Conservation (phyloP, 148 eudicot species). For the Mesembryanthemum crystallinum region DNA sequence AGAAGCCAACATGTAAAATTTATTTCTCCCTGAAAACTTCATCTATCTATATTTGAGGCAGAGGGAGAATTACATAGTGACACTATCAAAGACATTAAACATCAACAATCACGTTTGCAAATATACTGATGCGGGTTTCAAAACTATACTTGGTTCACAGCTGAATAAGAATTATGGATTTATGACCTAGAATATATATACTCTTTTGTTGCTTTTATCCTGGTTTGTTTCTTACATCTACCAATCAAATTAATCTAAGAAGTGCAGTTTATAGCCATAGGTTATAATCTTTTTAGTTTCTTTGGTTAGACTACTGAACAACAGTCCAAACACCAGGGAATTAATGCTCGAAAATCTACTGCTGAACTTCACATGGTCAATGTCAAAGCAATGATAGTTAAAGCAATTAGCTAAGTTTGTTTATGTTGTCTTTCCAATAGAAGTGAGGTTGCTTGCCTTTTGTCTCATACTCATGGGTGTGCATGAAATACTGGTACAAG, state of each 20-base stretch:
- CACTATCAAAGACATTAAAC: neutral
- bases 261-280: neutral
- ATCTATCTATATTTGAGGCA: no score
- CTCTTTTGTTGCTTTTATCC: neutral
- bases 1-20: no score
- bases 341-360: neutral
- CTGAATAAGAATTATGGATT: neutral
- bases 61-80: neutral
- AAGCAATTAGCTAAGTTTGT: neutral
- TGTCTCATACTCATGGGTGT: neutral
- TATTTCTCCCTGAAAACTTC: no score
- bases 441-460: neutral
- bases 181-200: neutral
- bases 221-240: neutral
- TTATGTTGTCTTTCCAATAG: neutral
- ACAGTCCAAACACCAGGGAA: neutral
- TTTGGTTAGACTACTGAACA: neutral
- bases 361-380: neutral
- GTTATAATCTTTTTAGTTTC: neutral
- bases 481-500: neutral
- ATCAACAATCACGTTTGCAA: neutral
- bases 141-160: neutral
- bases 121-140: neutral
- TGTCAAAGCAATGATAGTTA: neutral
- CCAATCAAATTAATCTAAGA: neutral